Evolutionary conservation across 2,329 filamentous ascomycete genomes (phyloP), one percentile per base, ranked within the genome.

Genomic region (Mycosphaerella sp.): DNA sequence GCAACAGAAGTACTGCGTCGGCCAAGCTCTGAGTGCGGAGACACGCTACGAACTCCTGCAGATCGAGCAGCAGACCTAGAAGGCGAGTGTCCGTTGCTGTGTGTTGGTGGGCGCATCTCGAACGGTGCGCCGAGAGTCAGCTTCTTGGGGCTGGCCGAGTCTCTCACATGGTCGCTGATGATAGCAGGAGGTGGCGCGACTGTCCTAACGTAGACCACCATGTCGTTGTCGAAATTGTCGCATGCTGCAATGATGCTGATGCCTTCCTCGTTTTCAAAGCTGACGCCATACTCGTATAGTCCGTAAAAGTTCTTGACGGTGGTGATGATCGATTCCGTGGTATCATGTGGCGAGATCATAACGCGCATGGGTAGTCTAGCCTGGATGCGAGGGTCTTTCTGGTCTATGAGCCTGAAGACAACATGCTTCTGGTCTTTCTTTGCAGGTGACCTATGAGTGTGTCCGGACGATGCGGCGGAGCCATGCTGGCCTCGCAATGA

Each of bases 241-340:
- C 95, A 96, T 54, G 89, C 83, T 58, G 91, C 89, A 70, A 98
- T 97, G 65, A 98, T 81, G 55, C 87, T 95, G 65, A 87, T 91
- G 64, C 88, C 89, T 63, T 86, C 77, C 58, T 87, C 82, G 70
- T 97, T 91, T 72, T 97, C 91, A 66, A 98, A 97, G 73, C 89
- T 95, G 66, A 98, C 86, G 59, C 93, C 90, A 43, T 72, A 84
- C 59, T 91, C 87, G 69, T 96, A 96, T 60, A 98, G 79, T 55
- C 93, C 93, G 68, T 95, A 97, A 74, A 97, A 97, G 76, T 96
- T 97, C 79, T 95, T 97, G 66, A 97, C 91, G 1, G 93, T 97
- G 12, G 89, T 93, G 58, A 97, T 88, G 73, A 98, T 98, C 32
- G 90, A 96, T 68, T 97, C 91, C 17, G 91, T 97, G 46, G 88